A percentile compares a stretch with the other conserved stretches of the same genome.
Evolutionary conservation across 2,329 filamentous ascomycete species (phyloP).

Genomic region (Blumeriella jaapii): DNA sequence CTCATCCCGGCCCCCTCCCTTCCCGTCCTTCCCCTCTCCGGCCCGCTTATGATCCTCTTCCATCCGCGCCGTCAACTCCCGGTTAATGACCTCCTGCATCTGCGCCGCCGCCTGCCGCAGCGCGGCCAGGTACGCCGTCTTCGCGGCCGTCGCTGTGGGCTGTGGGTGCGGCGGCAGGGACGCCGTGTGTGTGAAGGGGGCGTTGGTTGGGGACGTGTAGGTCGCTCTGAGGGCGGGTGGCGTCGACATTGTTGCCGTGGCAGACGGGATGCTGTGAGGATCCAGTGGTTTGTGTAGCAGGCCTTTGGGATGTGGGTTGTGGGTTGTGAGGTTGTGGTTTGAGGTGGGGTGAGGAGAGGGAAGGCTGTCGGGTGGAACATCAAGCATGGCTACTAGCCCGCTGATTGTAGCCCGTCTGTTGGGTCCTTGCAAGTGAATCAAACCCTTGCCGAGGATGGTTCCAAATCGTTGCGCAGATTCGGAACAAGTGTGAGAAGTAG

Average conservation of each 20-base stretch:
- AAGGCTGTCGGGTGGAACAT: too few relatives aligned
- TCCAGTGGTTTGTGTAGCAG: not conserved
- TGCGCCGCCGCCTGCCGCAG: constrained; percentile 45
- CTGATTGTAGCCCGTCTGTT: too few relatives aligned
- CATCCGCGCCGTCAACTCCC: constrained; percentile 62
- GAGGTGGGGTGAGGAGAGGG: not conserved
- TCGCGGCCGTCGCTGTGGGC: constrained; percentile 36
- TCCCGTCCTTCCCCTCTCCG: constrained; percentile 22
- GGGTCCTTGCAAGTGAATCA: too few relatives aligned
- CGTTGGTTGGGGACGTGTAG: constrained; percentile 42
- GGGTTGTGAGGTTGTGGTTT: too few relatives aligned
- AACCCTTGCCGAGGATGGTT: too few relatives aligned
- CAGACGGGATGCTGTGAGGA: not conserved
- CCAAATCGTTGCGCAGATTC: too few relatives aligned
- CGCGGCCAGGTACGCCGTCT: constrained; percentile 45
- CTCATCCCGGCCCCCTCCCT: constrained; percentile 34
- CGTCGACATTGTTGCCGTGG: not conserved
- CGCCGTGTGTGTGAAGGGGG: constrained; percentile 34
- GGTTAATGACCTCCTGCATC: constrained; percentile 58
- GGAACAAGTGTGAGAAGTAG: too few relatives aligned
- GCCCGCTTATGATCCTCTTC: constrained; percentile 53
- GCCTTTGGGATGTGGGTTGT: not conserved
- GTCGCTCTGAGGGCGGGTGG: constrained; percentile 28
- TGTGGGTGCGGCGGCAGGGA: constrained; percentile 28
- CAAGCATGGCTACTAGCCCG: too few relatives aligned